Evolutionary conservation across 108 stramenopile genomes (phyloP), one percentile per base, ranked within the genome.

Genomic region (Fragilaria crotonensis): DNA sequence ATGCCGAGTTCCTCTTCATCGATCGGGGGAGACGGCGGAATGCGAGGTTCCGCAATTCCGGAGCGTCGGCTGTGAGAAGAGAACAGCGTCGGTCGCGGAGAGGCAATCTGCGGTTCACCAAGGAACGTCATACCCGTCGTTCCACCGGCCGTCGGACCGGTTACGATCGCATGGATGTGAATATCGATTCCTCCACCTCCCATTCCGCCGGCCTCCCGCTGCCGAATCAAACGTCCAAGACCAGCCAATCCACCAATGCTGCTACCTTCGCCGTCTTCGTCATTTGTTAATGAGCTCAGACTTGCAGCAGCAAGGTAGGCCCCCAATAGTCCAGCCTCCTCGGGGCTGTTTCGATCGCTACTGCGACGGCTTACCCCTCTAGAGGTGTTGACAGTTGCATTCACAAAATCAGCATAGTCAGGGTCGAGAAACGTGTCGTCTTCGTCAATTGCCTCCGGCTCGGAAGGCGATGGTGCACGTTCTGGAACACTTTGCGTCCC

Each of bases 151-250:
- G 79, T 79, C 0, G 87, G 87, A 25, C 83, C 78, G 22, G 85
- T 90, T 2, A 90, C 93, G 58, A 90, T 75, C 2, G 89, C 93
- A 58, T 94, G 93, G 31, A 94, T 90, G 49, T 94, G 93, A 79
- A 94, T 90, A 55, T 94, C 93, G 59, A 90, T 87, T 1, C 87
- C 87, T 14, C 79, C 70, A 26, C 79, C 69, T 17, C 31, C 52
- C 5, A 53, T 66, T 14, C 62, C 68, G 22, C 73, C 75, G 11
- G 48, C 60, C 22, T 48, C 65, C 7, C 71, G 46, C 3, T 57
- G 61, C 20, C 65, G 57, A 30, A 77, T 27, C 7, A 79, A 25
- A 27, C 73, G 60, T 48, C 67, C 77, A 19, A 79, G 29, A 18
- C 78, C 69, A 27, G 36, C 9, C 14, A 56, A 20, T 41, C 36